These are phyloP conservation scores for Endocladia muricata DNA, from an alignment of 31 red algal genomes.

Conservation along the genomic window DNA sequence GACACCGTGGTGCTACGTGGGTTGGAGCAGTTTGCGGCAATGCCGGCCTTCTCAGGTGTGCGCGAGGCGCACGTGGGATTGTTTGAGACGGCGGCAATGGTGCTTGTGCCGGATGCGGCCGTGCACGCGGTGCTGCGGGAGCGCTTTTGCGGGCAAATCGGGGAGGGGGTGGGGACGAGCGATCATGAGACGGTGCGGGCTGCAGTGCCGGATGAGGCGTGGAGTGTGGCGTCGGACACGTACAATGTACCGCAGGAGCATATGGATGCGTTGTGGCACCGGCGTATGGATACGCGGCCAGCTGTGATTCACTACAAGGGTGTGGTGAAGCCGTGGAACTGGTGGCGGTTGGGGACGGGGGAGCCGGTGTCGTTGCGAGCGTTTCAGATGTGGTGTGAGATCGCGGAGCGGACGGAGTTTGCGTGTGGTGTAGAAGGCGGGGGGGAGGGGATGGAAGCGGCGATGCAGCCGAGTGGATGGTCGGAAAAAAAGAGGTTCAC, in stretches of 20 bases:
- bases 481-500: slow-evolving; percentile 49
- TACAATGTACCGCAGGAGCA: slow-evolving; percentile 57
- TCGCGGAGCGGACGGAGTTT: slow-evolving; percentile 24
- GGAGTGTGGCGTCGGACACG: slow-evolving; percentile 36
- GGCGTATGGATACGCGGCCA: slow-evolving; percentile 17
- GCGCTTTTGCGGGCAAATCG: slow-evolving; percentile 21
- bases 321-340: slow-evolving; percentile 51
- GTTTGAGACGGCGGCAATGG: slow-evolving; percentile 46
- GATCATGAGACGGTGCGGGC: slow-evolving; percentile 36
- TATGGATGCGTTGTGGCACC: slow-evolving; percentile 54
- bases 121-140: slow-evolving; percentile 32
- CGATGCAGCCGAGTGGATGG: slow-evolving; percentile 49
- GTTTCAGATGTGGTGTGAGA: slow-evolving; percentile 34
- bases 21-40: slow-evolving; percentile 4
- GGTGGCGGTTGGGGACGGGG: slow-evolving; percentile 34
- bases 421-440: slow-evolving; percentile 3
- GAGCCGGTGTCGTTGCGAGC: slow-evolving; percentile 26
- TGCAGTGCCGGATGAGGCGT: slow-evolving; percentile 42
- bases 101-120: slow-evolving; percentile 20
- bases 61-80: slow-evolving; percentile 28
- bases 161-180: background rate
- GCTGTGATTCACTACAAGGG: slow-evolving; percentile 52
- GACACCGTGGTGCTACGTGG: slow-evolving; percentile 35
- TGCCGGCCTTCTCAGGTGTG: slow-evolving; percentile 32
- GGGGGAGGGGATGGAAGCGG: slow-evolving; percentile 12